These are phyloP conservation scores for Populus simonii DNA, from an alignment of 345 rosid species.

Conservation along the genomic window DNA sequence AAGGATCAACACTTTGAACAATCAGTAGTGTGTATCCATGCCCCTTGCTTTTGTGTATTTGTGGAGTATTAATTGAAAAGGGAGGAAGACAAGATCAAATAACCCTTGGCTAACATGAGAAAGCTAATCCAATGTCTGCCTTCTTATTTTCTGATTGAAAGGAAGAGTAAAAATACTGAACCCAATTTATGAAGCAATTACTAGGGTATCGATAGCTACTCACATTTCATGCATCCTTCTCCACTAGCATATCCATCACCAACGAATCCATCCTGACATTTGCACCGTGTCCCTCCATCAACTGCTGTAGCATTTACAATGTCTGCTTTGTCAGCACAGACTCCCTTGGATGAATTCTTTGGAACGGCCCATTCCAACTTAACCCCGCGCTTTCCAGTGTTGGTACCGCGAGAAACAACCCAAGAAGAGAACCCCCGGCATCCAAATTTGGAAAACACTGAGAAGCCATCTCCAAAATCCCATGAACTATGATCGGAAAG, in stretches of 20 bases:
- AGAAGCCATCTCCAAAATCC: conserved; percentile 58
- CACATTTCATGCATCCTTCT: conserved; percentile 64
- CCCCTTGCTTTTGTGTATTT: too few relatives aligned
- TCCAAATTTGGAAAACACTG: conserved; percentile 62
- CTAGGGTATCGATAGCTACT: conserved; percentile 12
- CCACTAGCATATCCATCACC: conserved; percentile 76
- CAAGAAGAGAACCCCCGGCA: conserved; percentile 83
- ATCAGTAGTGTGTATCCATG: too few relatives aligned
- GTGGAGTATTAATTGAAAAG: too few relatives aligned
- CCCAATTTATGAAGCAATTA: neutral
- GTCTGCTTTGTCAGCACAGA: conserved; percentile 46
- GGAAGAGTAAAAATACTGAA: too few relatives aligned
- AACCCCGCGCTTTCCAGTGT: conserved; percentile 60
- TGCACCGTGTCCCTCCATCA: conserved; percentile 59
- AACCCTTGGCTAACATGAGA: too few relatives aligned
- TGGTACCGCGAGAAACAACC: conserved; percentile 59
- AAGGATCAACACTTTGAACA: too few relatives aligned
- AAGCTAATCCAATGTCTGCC: neutral
- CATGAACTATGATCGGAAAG: conserved; percentile 68
- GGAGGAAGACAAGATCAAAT: too few relatives aligned
- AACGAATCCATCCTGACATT: conserved; percentile 58
- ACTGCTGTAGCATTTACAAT: conserved; percentile 61
- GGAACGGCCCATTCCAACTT: conserved; percentile 87
- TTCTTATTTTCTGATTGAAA: neutral
- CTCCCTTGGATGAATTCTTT: conserved; percentile 35